phyloP scores from a whole-genome alignment of 352 stramenopile genomes.

The Phytophthora ohioensis region DNA sequence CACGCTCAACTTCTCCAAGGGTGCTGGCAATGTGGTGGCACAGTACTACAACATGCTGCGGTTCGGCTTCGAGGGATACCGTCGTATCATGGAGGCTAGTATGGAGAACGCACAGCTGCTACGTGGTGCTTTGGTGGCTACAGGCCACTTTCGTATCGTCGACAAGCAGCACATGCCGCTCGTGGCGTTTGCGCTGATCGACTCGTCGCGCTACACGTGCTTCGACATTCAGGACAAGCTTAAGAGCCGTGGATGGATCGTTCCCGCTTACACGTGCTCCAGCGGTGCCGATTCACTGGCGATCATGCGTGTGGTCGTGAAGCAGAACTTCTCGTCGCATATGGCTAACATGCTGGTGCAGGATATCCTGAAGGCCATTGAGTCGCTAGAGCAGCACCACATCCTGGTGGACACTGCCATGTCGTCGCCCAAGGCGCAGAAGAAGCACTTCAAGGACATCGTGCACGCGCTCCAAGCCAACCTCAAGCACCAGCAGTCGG shows the following conservation, averaged over 20 bases:
- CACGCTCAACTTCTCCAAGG: slow-evolving; percentile 95
- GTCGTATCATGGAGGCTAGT: slow-evolving; percentile 88
- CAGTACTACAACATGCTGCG: slow-evolving; percentile 96
- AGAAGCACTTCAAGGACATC: slow-evolving; percentile 70
- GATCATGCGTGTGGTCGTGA: slow-evolving; percentile 93
- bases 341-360: slow-evolving; percentile 91
- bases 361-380: slow-evolving; percentile 88
- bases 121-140: slow-evolving; percentile 74
- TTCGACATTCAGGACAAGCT: slow-evolving; percentile 94
- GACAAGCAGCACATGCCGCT: slow-evolving; percentile 93
- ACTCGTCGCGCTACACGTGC: slow-evolving; percentile 83
- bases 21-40: slow-evolving; percentile 88
- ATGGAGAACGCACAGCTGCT: slow-evolving; percentile 90
- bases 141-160: slow-evolving; percentile 88
- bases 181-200: slow-evolving; percentile 88
- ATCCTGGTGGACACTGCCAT: slow-evolving; percentile 78
- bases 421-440: slow-evolving; percentile 82
- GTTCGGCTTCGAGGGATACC: slow-evolving; percentile 92
- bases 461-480: slow-evolving; percentile 75
- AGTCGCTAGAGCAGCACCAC: slow-evolving; percentile 82
- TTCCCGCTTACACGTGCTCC: slow-evolving; percentile 91
- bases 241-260: slow-evolving; percentile 88
- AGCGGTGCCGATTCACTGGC: slow-evolving; percentile 80
- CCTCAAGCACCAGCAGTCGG: slow-evolving; percentile 79
- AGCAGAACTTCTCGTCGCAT: slow-evolving; percentile 91